Evolutionary conservation across 2,329 filamentous ascomycete species (phyloP).

Genomic region (Lasiodiplodia gonubiensis): DNA sequence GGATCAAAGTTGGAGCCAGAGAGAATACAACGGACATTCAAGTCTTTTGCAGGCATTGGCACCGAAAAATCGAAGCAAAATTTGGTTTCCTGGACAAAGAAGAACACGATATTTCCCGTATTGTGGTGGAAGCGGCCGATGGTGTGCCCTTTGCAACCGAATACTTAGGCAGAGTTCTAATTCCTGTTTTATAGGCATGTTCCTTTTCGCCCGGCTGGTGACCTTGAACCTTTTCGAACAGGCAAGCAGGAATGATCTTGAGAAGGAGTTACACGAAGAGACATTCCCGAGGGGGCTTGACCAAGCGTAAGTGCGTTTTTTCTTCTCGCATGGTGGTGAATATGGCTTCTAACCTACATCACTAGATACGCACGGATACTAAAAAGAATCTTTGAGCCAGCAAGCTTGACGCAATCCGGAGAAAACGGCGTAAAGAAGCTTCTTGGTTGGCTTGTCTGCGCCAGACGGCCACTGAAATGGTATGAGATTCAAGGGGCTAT

Average conservation of each 20-base stretch:
- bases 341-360: background rate
- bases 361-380: constrained; percentile 38
- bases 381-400: constrained; percentile 32
- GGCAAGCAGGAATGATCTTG: constrained; percentile 31
- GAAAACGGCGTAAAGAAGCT: constrained; percentile 38
- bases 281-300: constrained; percentile 29
- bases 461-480: constrained; percentile 49
- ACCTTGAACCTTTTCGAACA: constrained; percentile 36
- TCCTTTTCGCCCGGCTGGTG: constrained; percentile 38
- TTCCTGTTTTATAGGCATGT: constrained; percentile 32
- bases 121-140: background rate
- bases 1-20: constrained; percentile 14
- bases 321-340: background rate
- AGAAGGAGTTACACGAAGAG: constrained; percentile 29
- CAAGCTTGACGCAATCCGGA: constrained; percentile 32
- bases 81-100: constrained; percentile 27
- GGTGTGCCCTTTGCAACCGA: background rate
- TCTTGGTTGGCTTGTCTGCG: constrained; percentile 50
- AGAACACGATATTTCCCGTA: constrained; percentile 12
- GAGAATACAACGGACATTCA: constrained; percentile 41
- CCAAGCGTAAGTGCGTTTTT: constrained; percentile 28
- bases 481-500: constrained; percentile 50
- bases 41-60: constrained; percentile 36
- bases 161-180: background rate
- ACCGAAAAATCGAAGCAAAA: constrained; percentile 30